Evolutionary conservation across 192 early-diverging fungal species (phyloP), one percentile per base, ranked within the genome.

Genomic region (Kickxella alabastrina): DNA sequence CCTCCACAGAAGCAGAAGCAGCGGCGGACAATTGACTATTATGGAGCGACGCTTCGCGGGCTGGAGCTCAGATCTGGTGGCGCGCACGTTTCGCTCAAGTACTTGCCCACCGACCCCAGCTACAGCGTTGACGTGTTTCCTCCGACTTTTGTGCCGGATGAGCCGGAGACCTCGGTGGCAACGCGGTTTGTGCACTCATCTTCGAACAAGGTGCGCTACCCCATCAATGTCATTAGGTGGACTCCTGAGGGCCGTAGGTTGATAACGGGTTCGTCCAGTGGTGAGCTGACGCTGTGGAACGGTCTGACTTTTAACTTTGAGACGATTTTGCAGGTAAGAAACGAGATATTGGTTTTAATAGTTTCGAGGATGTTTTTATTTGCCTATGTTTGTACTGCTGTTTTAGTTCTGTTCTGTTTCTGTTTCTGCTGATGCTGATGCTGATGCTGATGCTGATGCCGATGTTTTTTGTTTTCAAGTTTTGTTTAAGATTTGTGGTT

Each of bases 231-330:
- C 22, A 84, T 92, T 28, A 78, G 85, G 81, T 99, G 94, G 94
- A 95, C 91, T 13, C 96, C 96, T 1, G 96, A 99, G 64, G 94
- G 94, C 15, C 75, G 96, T 15, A 82, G 94, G 25, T 68, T 99
- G 9, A 88, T 96, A 13, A 96, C 96, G 3, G 96, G 93, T 9
- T 87, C 92, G 0, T 91, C 91, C 0, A 86, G 81, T 56, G 96
- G 96, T 10, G 94, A 97, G 68, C 92, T 99, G 49, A 99, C 94
- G 3, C 69, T 96, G 22, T 99, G 96, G 96, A 96, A 92, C 61
- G 94, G 94, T 2, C 75, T 96, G 19, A 93, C 91, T 1, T 97
- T 99, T 59, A 99, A 99, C 62, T 99, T 97, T 68, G 96, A 97
- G 56, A 97, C 92, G 10, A 95, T 94, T 68, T 77, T 94, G 52